Conservation (phyloP, 2,329 filamentous ascomycete genomes). For the Venturia effusa region DNA sequence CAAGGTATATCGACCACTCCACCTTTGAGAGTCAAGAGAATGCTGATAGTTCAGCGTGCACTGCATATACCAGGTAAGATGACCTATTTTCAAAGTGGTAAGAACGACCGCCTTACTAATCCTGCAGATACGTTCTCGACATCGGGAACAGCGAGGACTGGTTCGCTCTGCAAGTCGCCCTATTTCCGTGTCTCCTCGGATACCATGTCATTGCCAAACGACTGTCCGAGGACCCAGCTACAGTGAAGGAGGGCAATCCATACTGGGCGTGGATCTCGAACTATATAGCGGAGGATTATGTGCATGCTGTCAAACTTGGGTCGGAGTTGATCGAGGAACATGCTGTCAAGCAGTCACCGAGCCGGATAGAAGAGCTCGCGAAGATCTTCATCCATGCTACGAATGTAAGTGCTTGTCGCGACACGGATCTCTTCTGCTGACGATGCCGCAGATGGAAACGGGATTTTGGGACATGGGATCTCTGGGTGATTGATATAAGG, state of each 20-base stretch:
- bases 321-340: constrained; percentile 65
- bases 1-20: constrained; percentile 41
- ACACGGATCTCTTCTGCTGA: background rate
- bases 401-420: constrained; percentile 44
- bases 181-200: constrained; percentile 82
- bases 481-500: background rate
- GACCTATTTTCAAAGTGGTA: constrained; percentile 11
- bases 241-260: constrained; percentile 50
- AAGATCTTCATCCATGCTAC: constrained; percentile 82
- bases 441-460: constrained; percentile 50
- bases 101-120: constrained; percentile 28
- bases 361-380: constrained; percentile 69
- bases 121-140: constrained; percentile 61
- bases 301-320: constrained; percentile 58
- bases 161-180: constrained; percentile 72
- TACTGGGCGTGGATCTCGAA: constrained; percentile 92
- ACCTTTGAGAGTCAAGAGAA: background rate
- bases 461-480: constrained; percentile 63
- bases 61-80: constrained; percentile 54
- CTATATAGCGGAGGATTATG: constrained; percentile 73
- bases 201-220: constrained; percentile 71
- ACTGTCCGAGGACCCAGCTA: constrained; percentile 52
- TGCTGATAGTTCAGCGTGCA: constrained; percentile 45
- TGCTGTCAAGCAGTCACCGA: constrained; percentile 60
- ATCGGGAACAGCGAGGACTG: constrained; percentile 80